These are phyloP conservation scores for Thalassiosira sp. DNA, from an alignment of 352 stramenopile species.

Conservation along the genomic window DNA sequence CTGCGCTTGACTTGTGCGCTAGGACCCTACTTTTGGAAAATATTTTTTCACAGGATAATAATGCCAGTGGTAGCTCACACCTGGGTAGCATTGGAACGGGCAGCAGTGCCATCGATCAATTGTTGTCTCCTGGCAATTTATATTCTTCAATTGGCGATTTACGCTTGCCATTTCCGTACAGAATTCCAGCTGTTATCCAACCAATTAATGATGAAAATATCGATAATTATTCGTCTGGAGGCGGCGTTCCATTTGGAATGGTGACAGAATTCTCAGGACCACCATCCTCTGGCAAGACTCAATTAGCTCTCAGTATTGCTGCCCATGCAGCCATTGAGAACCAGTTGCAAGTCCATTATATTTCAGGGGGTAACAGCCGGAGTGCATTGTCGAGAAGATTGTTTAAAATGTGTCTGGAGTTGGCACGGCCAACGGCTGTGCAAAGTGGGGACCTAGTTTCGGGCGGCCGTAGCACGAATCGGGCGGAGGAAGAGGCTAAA, in stretches of 20 bases:
- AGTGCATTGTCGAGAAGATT: conserved; percentile 37
- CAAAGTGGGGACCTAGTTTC: not conserved
- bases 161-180: conserved; percentile 21
- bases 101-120: conserved; percentile 35
- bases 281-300: conserved; percentile 51
- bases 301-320: conserved; percentile 48
- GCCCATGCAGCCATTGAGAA: conserved; percentile 32
- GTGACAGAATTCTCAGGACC: conserved; percentile 57
- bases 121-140: conserved; percentile 29
- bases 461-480: not conserved
- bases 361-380: conserved; percentile 28
- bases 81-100: conserved; percentile 38
- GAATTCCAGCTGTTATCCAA: not conserved
- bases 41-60: not conserved
- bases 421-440: conserved; percentile 10
- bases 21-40: conserved; percentile 6
- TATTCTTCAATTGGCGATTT: conserved; percentile 34
- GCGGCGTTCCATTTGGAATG: conserved; percentile 51
- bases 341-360: conserved; percentile 35
- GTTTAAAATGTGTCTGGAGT: conserved; percentile 24
- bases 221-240: not conserved
- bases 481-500: conserved; percentile 16
- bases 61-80: not conserved
- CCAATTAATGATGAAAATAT: not conserved
- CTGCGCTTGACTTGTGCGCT: conserved; percentile 45